Evolutionary conservation across 495 filamentous ascomycete species (phyloP).

Genomic region (Antarctomyces pellizariae): DNA sequence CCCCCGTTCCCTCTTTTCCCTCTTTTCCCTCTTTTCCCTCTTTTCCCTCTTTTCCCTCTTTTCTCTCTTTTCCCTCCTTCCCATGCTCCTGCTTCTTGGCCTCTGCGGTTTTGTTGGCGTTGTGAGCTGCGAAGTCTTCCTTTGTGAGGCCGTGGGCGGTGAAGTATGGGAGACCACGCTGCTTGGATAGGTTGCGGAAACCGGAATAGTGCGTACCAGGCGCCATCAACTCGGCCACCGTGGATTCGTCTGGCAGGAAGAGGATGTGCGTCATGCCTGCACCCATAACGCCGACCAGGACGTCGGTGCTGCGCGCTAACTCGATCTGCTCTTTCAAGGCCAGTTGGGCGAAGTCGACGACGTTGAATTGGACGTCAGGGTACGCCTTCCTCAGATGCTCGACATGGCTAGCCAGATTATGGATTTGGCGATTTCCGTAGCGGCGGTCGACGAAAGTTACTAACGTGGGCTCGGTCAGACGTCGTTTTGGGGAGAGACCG

Average conservation of each 20-base stretch:
- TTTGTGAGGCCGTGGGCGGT: too few species aligned
- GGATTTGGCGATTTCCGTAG: constrained; percentile 12
- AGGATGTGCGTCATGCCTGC: constrained; percentile 19
- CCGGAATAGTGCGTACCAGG: constrained; percentile 13
- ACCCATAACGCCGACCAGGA: constrained; percentile 19
- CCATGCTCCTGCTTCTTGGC: constrained; percentile 6
- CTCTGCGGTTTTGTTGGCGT: too few species aligned
- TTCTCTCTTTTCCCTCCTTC: constrained; percentile 6
- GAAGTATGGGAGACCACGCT: constrained; percentile 6
- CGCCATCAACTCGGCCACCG: constrained; percentile 6
- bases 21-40: too few species aligned
- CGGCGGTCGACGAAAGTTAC: constrained; percentile 18
- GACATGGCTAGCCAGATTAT: constrained; percentile 11
- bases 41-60: too few species aligned
- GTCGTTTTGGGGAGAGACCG: constrained; percentile 6
- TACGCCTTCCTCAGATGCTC: constrained; percentile 9
- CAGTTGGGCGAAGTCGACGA: constrained; percentile 17
- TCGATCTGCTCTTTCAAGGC: constrained; percentile 15
- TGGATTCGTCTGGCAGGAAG: constrained; percentile 13
- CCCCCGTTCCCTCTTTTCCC: too few species aligned
- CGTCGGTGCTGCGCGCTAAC: constrained; percentile 14
- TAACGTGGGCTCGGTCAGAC: constrained; percentile 5
- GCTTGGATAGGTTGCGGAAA: constrained; percentile 16
- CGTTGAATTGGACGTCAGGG: constrained; percentile 12
- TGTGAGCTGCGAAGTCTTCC: too few species aligned